phyloP scores from a whole-genome alignment of 75 land plant species.

The Pinus tabuliformis region DNA sequence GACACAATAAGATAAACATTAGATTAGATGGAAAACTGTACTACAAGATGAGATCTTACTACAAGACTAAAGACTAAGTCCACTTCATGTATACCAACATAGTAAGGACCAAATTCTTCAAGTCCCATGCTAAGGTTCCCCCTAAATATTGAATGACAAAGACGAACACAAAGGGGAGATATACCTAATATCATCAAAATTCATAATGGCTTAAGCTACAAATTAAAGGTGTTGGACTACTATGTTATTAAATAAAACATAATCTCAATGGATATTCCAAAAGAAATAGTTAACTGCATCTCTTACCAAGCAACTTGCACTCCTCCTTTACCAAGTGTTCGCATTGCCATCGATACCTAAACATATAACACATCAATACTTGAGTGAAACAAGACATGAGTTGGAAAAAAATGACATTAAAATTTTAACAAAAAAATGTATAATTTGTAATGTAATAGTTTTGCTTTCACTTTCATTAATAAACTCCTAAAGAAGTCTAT shows the following conservation, averaged over 20 bases:
- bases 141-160: not conserved
- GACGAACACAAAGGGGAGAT: not conserved
- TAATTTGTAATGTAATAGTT: not conserved
- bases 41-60: no score
- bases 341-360: conserved; percentile 94
- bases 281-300: not conserved
- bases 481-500: not conserved
- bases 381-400: not conserved
- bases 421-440: not conserved
- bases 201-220: no score
- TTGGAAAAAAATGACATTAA: not conserved
- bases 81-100: no score
- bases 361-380: conserved; percentile 8
- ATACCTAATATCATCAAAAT: not conserved
- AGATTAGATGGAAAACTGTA: no score
- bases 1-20: no score
- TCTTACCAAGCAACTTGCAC: conserved; percentile 90
- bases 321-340: conserved; percentile 82
- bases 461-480: not conserved
- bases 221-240: no score
- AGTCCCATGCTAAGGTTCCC: no score
- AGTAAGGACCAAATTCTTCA: no score
- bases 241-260: not conserved
- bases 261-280: not conserved
- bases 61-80: no score